phyloP scores from a whole-genome alignment of 352 stramenopile species.

The Peronospora destructor region DNA sequence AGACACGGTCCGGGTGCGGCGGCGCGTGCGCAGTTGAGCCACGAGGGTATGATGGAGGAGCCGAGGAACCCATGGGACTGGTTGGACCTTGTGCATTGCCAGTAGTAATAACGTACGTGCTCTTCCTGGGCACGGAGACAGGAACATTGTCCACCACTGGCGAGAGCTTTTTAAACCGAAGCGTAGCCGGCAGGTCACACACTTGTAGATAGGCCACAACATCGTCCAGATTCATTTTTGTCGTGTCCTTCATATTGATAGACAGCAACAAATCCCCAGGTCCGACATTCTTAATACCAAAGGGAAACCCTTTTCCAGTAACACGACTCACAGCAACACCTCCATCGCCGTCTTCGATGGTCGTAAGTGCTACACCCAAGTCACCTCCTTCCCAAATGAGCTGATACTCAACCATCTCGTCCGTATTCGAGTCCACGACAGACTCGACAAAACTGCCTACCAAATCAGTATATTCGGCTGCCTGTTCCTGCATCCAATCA shows the following conservation, averaged over 20 bases:
- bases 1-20: conserved; percentile 25
- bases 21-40: conserved; percentile 22
- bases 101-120: conserved; percentile 65
- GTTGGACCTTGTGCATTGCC: conserved; percentile 37
- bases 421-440: conserved; percentile 71
- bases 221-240: conserved; percentile 71
- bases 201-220: conserved; percentile 78
- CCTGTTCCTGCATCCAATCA: conserved; percentile 82
- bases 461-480: conserved; percentile 75
- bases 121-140: conserved; percentile 41
- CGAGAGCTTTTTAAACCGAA: conserved; percentile 82
- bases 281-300: conserved; percentile 85
- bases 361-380: conserved; percentile 77
- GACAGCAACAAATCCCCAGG: conserved; percentile 71
- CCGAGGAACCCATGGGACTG: conserved; percentile 50
- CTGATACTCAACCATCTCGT: conserved; percentile 85
- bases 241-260: conserved; percentile 80
- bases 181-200: conserved; percentile 75
- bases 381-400: conserved; percentile 85
- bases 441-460: conserved; percentile 83
- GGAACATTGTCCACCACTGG: conserved; percentile 40
- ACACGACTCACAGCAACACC: conserved; percentile 75
- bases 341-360: conserved; percentile 43
- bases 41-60: conserved; percentile 27
- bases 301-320: conserved; percentile 82